Evolutionary conservation across 2,329 filamentous ascomycete genomes (phyloP).

Genomic region (Exophiala sideris): DNA sequence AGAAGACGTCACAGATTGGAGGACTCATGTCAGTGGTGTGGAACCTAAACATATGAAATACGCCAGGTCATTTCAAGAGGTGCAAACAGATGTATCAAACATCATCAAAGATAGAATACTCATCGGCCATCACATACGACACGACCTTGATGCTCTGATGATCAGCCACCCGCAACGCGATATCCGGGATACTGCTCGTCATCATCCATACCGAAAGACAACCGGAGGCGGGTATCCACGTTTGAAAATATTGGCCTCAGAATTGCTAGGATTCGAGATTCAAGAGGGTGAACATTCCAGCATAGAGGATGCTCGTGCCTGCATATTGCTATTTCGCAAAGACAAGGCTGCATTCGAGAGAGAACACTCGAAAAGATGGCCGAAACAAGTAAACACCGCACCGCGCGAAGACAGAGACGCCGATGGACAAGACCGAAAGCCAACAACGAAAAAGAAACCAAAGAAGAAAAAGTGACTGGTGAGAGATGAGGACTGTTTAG

Average conservation of each 20-base stretch:
- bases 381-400: conserved; percentile 6
- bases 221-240: conserved; percentile 49
- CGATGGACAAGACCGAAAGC: conserved; percentile 32
- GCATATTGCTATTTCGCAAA: conserved; percentile 82
- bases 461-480: conserved; percentile 37
- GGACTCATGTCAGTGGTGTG: conserved; percentile 82
- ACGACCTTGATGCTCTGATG: conserved; percentile 70
- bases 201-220: conserved; percentile 67
- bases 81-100: conserved; percentile 67
- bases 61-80: conserved; percentile 70
- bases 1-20: conserved; percentile 81
- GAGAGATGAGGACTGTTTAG: too few relatives aligned
- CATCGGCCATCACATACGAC: conserved; percentile 78
- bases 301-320: conserved; percentile 76
- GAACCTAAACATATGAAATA: conserved; percentile 66
- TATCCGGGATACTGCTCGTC: conserved; percentile 79
- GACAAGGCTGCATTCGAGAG: conserved; percentile 83
- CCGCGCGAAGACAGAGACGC: neutral
- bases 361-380: conserved; percentile 63
- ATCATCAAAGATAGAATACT: conserved; percentile 70
- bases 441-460: conserved; percentile 47
- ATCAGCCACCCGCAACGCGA: conserved; percentile 75
- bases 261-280: conserved; percentile 57
- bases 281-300: conserved; percentile 60
- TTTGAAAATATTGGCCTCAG: conserved; percentile 54